These are phyloP conservation scores for Citrus inodora DNA, from an alignment of 345 rosid genomes.

Conservation along the genomic window DNA sequence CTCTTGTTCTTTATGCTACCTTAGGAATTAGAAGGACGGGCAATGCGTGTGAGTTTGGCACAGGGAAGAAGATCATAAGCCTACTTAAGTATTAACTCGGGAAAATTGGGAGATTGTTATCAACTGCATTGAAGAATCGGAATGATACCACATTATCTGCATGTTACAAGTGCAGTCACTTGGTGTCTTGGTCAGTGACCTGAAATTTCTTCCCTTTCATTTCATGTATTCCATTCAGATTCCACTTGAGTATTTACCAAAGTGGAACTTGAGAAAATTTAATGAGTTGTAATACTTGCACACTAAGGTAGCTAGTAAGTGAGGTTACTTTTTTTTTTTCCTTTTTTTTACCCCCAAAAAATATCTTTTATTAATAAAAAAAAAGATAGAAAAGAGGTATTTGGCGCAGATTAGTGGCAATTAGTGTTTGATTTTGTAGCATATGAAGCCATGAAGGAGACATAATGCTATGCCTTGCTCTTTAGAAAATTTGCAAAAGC, in stretches of 20 bases:
- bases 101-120: neutral
- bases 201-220: neutral
- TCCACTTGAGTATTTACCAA: neutral
- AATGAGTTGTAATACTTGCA: neutral
- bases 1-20: neutral
- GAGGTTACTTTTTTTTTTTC: neutral
- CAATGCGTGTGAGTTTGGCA: slow-evolving; percentile 71
- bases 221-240: neutral
- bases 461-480: neutral
- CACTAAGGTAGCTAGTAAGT: neutral
- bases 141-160: neutral
- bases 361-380: too few relatives aligned
- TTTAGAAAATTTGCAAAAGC: neutral
- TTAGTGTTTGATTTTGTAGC: neutral
- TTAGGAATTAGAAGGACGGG: slow-evolving; percentile 76
- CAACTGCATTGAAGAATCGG: neutral
- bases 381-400: neutral
- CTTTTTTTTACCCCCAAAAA: neutral
- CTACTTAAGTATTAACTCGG: neutral
- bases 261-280: neutral
- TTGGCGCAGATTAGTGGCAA: neutral
- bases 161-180: neutral
- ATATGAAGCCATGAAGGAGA: too few relatives aligned
- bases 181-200: neutral
- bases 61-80: slow-evolving; percentile 52